Base-by-base conservation (phyloP, 768 basidiomycete genomes). In the Termitomyces sp. region DNA sequence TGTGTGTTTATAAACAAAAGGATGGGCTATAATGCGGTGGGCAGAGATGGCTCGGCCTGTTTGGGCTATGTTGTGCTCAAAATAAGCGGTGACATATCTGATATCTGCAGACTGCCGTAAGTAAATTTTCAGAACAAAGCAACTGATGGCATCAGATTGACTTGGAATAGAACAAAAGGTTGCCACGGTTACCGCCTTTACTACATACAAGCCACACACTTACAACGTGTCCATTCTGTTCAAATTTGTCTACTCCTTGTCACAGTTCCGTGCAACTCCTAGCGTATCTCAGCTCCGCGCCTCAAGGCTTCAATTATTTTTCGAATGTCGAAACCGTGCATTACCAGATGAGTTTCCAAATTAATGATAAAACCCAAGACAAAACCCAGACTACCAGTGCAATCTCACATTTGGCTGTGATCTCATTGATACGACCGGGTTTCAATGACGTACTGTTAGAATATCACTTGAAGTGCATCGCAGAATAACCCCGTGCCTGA, bases 161-260 rank as follows among this genome's bases (percentile, higher is more conserved):
- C 58, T 58, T 11, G 39, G 44, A 65, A 58, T 57, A 59, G 62
- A 56, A 63, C 62, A 65, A 63, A n/a, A 48, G 62, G 62, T 65
- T 60, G 60, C 36, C 35, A 62, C 33, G 24, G 63, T 58, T 58
- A 65, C 60, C 38, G 49, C 42, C 20, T 32, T 33, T 32, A 50
- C 32, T 18, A 16, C 28, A 32, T 49, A 16, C 28, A 49, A n/a
- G n/a, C n/a, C 44, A 12, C 24, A 28, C 20, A 12, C 13, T 4
- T n/a, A 50, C 49, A 51, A 33, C 32, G 11, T 35, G 50, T 35
- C 16, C 33, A n/a, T 20, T 22, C 22, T 20, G 20, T 22, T 24
- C 18, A 51, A 6, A 51, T n/a, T 33, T 35, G 50, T 33, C 32
- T 18, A 48, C 24, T 33, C 49, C 8, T 50, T 33, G 18, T n/a